Conservation (phyloP, 164 flowering plant genomes). For the Sextonia rubra region DNA sequence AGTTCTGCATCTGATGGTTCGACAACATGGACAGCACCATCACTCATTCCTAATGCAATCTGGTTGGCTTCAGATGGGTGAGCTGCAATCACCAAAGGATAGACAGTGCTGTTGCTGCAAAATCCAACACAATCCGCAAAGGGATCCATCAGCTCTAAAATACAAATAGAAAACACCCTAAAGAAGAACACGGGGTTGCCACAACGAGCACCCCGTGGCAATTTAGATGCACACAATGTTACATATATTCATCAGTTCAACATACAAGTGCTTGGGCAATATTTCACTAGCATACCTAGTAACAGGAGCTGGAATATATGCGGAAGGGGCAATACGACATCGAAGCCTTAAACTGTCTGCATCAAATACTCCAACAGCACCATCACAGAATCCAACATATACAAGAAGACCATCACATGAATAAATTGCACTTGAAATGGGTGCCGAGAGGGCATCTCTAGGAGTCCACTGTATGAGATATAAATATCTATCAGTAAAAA, state of each 20-base stretch:
- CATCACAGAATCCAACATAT: slow-evolving; percentile 59
- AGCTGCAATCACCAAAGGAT: slow-evolving; percentile 58
- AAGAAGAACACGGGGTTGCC: background rate
- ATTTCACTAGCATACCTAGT: slow-evolving; percentile 30
- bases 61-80: slow-evolving; percentile 72
- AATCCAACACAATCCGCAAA: slow-evolving; percentile 1
- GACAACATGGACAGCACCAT: slow-evolving; percentile 56
- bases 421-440: slow-evolving; percentile 56
- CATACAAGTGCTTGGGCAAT: background rate
- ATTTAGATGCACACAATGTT: background rate
- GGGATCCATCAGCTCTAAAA: background rate
- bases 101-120: slow-evolving; percentile 28
- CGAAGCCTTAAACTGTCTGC: slow-evolving; percentile 49
- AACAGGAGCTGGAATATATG: slow-evolving; percentile 39
- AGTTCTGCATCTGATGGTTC: slow-evolving; percentile 56
- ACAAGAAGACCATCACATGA: slow-evolving; percentile 61
- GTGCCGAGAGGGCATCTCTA: slow-evolving; percentile 46
- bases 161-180: background rate
- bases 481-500: background rate
- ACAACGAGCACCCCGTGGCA: background rate
- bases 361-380: slow-evolving; percentile 64
- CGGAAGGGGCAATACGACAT: slow-evolving; percentile 56
- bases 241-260: background rate
- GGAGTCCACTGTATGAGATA: slow-evolving; percentile 49
- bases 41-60: slow-evolving; percentile 67